Percentiles rank a stretch among this genome's conserved stretches.
Conservation (phyloP, 2,329 filamentous ascomycete genomes). For the Sarocladiaceae sp. region DNA sequence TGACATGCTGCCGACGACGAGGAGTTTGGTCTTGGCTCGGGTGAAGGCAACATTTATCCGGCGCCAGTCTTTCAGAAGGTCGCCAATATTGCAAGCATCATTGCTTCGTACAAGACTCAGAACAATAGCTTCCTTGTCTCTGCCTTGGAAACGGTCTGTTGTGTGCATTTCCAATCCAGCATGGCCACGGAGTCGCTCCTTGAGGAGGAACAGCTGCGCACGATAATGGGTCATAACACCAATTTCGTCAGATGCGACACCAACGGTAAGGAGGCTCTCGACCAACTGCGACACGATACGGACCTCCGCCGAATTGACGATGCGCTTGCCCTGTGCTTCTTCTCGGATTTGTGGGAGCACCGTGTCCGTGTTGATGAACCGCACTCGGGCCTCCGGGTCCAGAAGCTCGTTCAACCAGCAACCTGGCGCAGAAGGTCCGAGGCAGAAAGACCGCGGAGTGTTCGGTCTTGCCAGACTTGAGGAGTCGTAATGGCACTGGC, state of each 20-base stretch:
- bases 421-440: constrained; percentile 34
- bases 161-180: constrained; percentile 85
- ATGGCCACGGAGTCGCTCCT: constrained; percentile 58
- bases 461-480: constrained; percentile 33
- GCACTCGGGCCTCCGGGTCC: constrained; percentile 64
- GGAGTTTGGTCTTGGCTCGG: constrained; percentile 75
- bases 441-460: constrained; percentile 48
- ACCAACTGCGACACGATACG: constrained; percentile 74
- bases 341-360: constrained; percentile 61
- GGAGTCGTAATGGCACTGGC: constrained; percentile 51
- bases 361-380: constrained; percentile 84
- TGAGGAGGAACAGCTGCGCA: constrained; percentile 78
- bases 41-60: constrained; percentile 95
- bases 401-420: constrained; percentile 78
- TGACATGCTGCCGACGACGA: constrained; percentile 75
- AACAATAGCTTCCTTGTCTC: constrained; percentile 90
- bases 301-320: constrained; percentile 82
- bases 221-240: constrained; percentile 97
- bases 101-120: constrained; percentile 86
- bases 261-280: constrained; percentile 66
- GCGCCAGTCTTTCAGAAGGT: constrained; percentile 84
- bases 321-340: constrained; percentile 72
- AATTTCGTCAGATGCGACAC: constrained; percentile 69
- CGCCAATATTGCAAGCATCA: constrained; percentile 74
- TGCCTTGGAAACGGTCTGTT: constrained; percentile 91